phyloP scores from a whole-genome alignment of 495 filamentous ascomycete genomes.

The Diplogelasinospora grovesii region DNA sequence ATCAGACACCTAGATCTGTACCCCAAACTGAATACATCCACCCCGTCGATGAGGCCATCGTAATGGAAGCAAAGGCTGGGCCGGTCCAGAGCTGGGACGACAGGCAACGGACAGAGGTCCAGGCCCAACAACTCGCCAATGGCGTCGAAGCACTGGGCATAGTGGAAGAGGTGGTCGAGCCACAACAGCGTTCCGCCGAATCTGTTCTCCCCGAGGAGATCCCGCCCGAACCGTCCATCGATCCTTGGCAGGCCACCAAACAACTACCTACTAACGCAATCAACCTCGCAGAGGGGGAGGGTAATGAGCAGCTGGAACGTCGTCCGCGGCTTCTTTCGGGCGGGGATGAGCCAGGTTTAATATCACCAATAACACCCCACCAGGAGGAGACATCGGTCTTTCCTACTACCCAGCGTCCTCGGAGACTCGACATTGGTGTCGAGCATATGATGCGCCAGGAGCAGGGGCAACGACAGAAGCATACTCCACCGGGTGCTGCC shows the following conservation, averaged over 20 bases:
- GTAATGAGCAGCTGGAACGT: not conserved
- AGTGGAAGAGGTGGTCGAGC: constrained; percentile 9
- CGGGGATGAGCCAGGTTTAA: not conserved
- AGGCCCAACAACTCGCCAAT: too few relatives aligned
- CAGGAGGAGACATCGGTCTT: not conserved
- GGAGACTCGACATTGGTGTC: not conserved
- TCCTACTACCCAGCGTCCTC: not conserved
- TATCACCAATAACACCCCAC: constrained; percentile 6
- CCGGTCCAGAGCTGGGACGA: constrained; percentile 18
- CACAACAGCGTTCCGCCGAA: constrained; percentile 14
- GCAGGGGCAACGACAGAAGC: constrained; percentile 1
- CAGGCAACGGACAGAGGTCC: too few relatives aligned
- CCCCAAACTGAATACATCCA: too few relatives aligned
- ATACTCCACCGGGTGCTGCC: not conserved
- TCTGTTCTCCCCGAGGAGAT: constrained; percentile 19
- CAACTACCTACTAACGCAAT: not conserved
- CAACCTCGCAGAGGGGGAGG: not conserved
- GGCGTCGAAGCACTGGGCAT: too few relatives aligned
- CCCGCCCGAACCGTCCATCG: constrained; percentile 14
- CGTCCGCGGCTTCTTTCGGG: not conserved
- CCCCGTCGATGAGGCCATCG: too few relatives aligned
- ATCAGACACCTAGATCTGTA: too few relatives aligned
- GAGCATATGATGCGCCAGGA: constrained; percentile 3
- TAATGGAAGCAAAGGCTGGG: constrained; percentile 22
- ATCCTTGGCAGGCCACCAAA: constrained; percentile 10